Evolutionary conservation across 1,139 yeast species (phyloP), one percentile per base, ranked within the genome.

Genomic region (Yamadazyma diddensiae): DNA sequence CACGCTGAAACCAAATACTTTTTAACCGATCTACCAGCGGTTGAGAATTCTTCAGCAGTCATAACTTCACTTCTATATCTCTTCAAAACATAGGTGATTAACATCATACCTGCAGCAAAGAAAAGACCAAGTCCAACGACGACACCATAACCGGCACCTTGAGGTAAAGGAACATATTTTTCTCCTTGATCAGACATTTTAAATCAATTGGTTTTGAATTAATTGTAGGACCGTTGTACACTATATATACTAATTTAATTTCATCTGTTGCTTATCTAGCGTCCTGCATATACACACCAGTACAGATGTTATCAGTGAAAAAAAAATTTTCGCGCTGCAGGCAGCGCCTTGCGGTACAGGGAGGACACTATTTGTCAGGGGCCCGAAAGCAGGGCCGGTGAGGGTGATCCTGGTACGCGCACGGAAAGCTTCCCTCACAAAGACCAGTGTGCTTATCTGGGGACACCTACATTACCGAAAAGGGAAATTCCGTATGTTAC

Each of bases 91-190:
- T 62, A 74, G 0, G 95, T 85, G 36, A 85, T 79, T 30, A 70
- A 53, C 50, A 86, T 75, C 95, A 87, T 87, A 39, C 86, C 86
- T 7, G 70, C 48, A 7, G 95, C 84, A 53, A 87, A 87, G 7
- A 79, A 81, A 27, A 84, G 72, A 29, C 97, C 97, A 19, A 88
- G 70, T 14, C 97, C 97, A 13, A 86, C 82, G 14, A 88, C 86
- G 38, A 88, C 82, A 20, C 88, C 96, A 51, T 87, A 88, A n/a
- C 96, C 96, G n/a, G 84, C 90, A 29, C 85, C 82, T 55, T 82
- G 84, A 3, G 82, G 74, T 29, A 58, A 49, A 7, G 63, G 40
- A 14, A 36, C 16, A 20, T 36, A 36, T 21, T 29, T 26, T 12
- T 33, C 33, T 16, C 15, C 28, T 7, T 15, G 13, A 22, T 22